Base-by-base conservation (phyloP, 495 filamentous ascomycete genomes). In the Thermothielavioides terrestris region DNA sequence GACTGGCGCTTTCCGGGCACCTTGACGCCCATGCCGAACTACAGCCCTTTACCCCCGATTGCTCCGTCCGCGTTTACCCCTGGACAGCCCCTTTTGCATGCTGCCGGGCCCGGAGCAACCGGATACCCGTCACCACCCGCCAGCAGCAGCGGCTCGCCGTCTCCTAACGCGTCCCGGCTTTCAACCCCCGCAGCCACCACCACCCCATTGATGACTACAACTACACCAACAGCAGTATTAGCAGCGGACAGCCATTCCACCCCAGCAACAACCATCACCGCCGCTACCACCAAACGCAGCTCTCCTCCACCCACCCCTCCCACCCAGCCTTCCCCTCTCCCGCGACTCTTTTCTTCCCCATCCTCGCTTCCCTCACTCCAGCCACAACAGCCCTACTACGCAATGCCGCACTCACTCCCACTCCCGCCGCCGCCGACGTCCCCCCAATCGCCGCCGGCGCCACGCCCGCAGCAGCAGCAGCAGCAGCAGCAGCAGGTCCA, bases 1-100 rank as follows among this genome's bases (percentile, higher is more conserved):
- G 66, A 70, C 45, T 67, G 65, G 21, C 58, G 62, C n/a, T 64
- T 57, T 28, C 59, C 57, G 11, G 55, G 53, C 11, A 55, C 54
- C 10, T 46, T 66, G 54, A 58, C 54, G 12, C 61, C 60, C 5
- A 58, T 63, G 47, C 47, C 37, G 6, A 14, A 27, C 12, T n/a
- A 18, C 32, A 26, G 15, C 28, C 14, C 28, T 37, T n/a, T 47
- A 12, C 28, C 21, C 2, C 17, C 28, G 10, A 10, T 20, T 9
- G 2, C 42, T 9, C 12, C 28, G 15, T 42, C 15, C 10, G 27
- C 5, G 10, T 10, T 28, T 2, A 11, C 17, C 7, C 6, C 28
- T 12, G 42, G 30, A 10, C 7, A 28, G 2, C 30, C 30, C 11
- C n/a, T 10, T 18, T 17, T 25, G n/a, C 20, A 10, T 4, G 28